Conservation (phyloP, 805 yeast species). For the Saccharomycopsis javanensis region DNA sequence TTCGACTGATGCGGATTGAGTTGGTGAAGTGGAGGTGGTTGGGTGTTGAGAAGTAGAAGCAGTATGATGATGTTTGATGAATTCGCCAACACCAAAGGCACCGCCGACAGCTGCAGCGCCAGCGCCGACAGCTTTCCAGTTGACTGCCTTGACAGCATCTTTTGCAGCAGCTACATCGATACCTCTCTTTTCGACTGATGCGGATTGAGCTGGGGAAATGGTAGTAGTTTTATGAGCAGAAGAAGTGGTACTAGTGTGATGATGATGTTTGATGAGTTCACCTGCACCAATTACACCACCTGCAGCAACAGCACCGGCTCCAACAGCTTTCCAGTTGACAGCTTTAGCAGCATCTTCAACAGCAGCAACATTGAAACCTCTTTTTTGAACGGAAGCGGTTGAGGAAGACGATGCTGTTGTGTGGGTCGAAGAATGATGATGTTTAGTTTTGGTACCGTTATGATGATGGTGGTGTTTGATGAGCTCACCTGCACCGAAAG, state of each 20-base stretch:
- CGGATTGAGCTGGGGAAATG: background rate
- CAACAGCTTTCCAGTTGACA: background rate
- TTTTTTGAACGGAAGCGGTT: background rate
- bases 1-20: background rate
- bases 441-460: background rate
- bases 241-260: background rate
- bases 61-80: background rate
- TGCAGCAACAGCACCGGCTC: background rate
- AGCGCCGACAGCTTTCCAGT: background rate
- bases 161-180: background rate
- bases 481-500: background rate
- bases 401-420: background rate
- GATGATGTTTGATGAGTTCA: background rate
- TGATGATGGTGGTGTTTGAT: background rate
- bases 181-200: background rate
- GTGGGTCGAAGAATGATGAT: background rate
- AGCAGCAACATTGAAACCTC: background rate
- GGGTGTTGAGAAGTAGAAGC: background rate
- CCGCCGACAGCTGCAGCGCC: background rate
- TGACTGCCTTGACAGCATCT: background rate
- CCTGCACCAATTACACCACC: background rate
- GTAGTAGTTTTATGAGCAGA: background rate
- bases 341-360: background rate
- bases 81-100: background rate
- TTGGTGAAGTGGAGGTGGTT: background rate